Conservation (phyloP, 345 rosid genomes). For the Aegle marmelos region DNA sequence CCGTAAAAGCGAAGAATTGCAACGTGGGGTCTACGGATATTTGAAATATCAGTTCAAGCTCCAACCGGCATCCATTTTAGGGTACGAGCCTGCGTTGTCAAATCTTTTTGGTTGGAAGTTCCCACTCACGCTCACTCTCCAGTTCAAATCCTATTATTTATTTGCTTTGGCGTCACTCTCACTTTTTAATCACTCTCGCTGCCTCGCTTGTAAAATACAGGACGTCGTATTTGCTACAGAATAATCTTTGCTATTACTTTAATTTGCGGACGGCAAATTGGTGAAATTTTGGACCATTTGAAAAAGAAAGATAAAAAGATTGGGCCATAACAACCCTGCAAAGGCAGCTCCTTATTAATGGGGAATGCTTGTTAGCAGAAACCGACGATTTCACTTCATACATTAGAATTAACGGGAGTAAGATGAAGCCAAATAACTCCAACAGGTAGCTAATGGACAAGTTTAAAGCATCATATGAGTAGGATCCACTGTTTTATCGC, state of each 20-base stretch:
- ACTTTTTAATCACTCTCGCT: background rate
- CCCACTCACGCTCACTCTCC: background rate
- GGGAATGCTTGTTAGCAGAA: background rate
- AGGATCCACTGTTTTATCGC: background rate
- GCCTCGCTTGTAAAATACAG: constrained; percentile 15
- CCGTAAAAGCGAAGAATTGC: background rate
- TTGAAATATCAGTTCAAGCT: background rate
- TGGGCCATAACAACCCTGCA: background rate
- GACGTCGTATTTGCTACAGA: background rate
- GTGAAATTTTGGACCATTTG: background rate
- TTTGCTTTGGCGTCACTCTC: constrained; percentile 16
- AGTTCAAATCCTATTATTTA: background rate
- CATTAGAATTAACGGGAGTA: background rate
- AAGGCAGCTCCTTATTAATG: background rate
- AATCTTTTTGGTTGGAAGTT: background rate
- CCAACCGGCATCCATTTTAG: background rate
- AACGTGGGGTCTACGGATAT: background rate
- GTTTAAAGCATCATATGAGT: background rate
- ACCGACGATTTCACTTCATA: background rate
- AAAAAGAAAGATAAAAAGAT: background rate
- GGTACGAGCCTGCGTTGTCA: background rate
- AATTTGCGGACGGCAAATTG: background rate
- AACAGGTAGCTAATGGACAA: background rate
- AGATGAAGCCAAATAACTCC: background rate
- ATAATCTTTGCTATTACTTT: constrained; percentile 9